phyloP scores from a whole-genome alignment of 768 basidiomycete genomes.

The Calocera cornea region DNA sequence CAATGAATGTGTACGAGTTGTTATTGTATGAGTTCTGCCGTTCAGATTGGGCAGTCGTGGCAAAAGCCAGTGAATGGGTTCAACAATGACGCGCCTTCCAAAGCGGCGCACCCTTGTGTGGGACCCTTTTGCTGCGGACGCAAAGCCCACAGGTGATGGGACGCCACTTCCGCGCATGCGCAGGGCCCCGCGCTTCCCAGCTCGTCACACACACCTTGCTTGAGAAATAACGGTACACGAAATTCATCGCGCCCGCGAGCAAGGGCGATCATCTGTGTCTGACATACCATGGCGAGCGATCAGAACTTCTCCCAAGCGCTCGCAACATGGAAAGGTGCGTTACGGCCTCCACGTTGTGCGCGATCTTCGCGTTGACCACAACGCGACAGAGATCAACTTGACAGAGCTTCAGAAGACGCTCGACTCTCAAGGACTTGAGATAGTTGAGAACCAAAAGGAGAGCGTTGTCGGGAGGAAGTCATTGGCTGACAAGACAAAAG shows the following conservation, averaged over 20 bases:
- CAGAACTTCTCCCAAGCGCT: conserved; percentile 89
- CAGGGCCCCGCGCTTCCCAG: neutral
- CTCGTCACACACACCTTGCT: neutral
- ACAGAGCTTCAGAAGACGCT: conserved; percentile 84
- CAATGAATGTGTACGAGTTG: neutral
- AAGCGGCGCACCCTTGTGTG: neutral
- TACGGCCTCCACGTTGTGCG: neutral
- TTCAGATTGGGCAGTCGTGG: no score
- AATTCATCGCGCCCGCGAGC: neutral
- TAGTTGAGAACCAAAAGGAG: conserved; percentile 98
- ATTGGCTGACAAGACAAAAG: conserved; percentile 90
- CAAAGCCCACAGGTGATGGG: neutral
- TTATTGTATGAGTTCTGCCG: no score
- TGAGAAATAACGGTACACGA: neutral
- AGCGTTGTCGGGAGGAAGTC: conserved; percentile 86
- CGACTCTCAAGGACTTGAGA: conserved; percentile 82
- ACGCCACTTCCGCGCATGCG: neutral
- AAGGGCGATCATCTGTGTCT: neutral
- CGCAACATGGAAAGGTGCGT: conserved; percentile 78
- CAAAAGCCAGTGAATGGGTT: no score
- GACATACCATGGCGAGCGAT: conserved; percentile 29
- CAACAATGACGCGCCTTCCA: neutral
- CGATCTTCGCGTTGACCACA: neutral
- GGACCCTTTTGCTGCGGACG: neutral
- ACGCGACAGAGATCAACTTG: conserved; percentile 60